phyloP scores from a whole-genome alignment of 2,329 filamentous ascomycete species.

The Phaeophleospora eucalypticola region DNA sequence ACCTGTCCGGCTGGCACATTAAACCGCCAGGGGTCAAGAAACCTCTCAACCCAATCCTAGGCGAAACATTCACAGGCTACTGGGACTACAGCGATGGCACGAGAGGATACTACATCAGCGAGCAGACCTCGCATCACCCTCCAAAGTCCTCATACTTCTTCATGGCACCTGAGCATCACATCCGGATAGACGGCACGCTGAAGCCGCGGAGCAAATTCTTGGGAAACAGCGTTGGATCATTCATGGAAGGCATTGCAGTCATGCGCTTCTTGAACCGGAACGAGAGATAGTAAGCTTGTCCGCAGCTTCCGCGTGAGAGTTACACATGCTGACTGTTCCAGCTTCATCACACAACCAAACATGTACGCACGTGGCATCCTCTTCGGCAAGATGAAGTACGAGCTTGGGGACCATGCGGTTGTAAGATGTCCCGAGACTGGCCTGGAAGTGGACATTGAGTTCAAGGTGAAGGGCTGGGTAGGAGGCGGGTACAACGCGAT shows the following conservation, averaged over 20 bases:
- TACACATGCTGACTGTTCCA: conserved; percentile 36
- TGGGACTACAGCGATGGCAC: conserved; percentile 81
- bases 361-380: conserved; percentile 98
- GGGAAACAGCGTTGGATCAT: conserved; percentile 92
- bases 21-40: conserved; percentile 98
- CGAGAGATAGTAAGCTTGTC: conserved; percentile 74
- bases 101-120: conserved; percentile 89
- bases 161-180: conserved; percentile 88
- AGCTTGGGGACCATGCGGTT: conserved; percentile 92
- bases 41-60: conserved; percentile 91
- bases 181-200: conserved; percentile 90
- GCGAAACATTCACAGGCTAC: conserved; percentile 90
- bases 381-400: conserved; percentile 99
- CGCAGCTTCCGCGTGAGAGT: not conserved
- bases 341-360: conserved; percentile 92
- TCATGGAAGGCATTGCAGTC: conserved; percentile 96
- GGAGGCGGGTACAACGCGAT: conserved; percentile 95
- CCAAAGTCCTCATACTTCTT: conserved; percentile 99
- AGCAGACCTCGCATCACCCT: conserved; percentile 96
- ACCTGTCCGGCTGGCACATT: conserved; percentile 97
- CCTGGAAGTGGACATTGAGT: conserved; percentile 86
- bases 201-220: conserved; percentile 94
- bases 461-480: conserved; percentile 98
- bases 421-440: conserved; percentile 86
- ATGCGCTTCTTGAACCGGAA: conserved; percentile 77